Percentiles rank a stretch among this genome's conserved stretches.
Evolutionary conservation across 176 grass and related monocot species (phyloP).

Genomic region (Rhipidocladum racemiflorum): DNA sequence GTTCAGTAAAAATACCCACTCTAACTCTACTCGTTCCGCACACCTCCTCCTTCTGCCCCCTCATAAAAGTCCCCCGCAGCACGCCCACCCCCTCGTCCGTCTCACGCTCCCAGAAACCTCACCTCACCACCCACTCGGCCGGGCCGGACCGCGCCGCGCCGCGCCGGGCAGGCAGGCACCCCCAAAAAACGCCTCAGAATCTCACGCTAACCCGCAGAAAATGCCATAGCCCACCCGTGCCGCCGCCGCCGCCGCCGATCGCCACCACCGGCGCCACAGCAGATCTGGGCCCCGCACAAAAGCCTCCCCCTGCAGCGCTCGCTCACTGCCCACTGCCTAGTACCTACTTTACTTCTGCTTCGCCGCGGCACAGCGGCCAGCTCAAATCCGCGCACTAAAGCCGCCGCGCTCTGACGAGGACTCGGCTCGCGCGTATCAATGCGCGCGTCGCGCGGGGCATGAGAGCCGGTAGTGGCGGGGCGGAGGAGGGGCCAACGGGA

Average conservation of each 20-base stretch:
- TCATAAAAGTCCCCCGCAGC: background rate
- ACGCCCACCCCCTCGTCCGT: background rate
- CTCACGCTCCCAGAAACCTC: constrained; percentile 5
- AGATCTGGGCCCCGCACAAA: constrained; percentile 14
- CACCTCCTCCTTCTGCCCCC: too few species aligned
- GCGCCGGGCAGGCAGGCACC: background rate
- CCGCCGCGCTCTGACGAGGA: background rate
- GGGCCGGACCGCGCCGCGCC: constrained; percentile 8
- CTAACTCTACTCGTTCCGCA: too few species aligned
- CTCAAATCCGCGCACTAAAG: background rate
- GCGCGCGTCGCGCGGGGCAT: constrained; percentile 17
- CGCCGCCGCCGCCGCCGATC: background rate
- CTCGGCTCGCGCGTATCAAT: background rate
- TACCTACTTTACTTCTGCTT: background rate
- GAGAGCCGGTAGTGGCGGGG: background rate
- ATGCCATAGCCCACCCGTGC: background rate
- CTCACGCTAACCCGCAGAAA: background rate
- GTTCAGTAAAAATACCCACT: too few species aligned
- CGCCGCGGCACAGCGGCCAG: background rate
- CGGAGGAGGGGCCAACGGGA: constrained; percentile 1
- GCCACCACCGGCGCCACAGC: background rate
- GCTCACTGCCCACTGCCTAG: background rate
- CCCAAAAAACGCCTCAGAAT: background rate
- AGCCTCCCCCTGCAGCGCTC: background rate
- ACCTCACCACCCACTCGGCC: background rate